Evolutionary conservation across 2,329 filamentous ascomycete genomes (phyloP).

Genomic region (Clonostachys rhizophaga): DNA sequence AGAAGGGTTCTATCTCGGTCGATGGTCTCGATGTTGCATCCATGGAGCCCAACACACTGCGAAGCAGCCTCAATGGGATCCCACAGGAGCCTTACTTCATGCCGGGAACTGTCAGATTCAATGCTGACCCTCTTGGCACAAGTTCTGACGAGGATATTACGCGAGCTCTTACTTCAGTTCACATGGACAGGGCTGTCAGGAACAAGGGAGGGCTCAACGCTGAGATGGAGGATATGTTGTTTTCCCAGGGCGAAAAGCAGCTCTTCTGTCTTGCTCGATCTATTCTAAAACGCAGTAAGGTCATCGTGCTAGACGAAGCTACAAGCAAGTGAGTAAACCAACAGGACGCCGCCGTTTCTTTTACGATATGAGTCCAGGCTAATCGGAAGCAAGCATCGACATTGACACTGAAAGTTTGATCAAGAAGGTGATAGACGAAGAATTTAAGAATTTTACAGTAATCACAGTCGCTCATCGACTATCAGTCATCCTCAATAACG

Average conservation of each 20-base stretch:
- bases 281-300: conserved; percentile 27
- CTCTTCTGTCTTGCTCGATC: conserved; percentile 41
- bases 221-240: conserved; percentile 18
- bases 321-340: conserved; percentile 25
- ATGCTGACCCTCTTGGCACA: conserved; percentile 35
- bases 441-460: conserved; percentile 13
- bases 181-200: conserved; percentile 34
- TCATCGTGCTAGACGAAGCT: conserved; percentile 35
- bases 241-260: conserved; percentile 43
- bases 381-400: conserved; percentile 18
- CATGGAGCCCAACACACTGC: conserved; percentile 14
- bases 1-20: conserved; percentile 33
- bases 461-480: conserved; percentile 17
- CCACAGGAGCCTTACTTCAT: conserved; percentile 48
- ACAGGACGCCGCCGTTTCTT: neutral
- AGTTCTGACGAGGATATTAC: conserved; percentile 33
- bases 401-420: conserved; percentile 22
- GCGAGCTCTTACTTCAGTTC: conserved; percentile 35
- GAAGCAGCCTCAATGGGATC: conserved; percentile 29
- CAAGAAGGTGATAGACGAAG: conserved; percentile 6
- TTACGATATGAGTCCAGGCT: neutral
- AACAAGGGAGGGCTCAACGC: conserved; percentile 27
- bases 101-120: conserved; percentile 37
- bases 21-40: conserved; percentile 32
- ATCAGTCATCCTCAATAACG: conserved; percentile 2